Evolutionary conservation across 2,329 filamentous ascomycete genomes (phyloP).

Genomic region (Xenosphaeropsis pyriputrescens): DNA sequence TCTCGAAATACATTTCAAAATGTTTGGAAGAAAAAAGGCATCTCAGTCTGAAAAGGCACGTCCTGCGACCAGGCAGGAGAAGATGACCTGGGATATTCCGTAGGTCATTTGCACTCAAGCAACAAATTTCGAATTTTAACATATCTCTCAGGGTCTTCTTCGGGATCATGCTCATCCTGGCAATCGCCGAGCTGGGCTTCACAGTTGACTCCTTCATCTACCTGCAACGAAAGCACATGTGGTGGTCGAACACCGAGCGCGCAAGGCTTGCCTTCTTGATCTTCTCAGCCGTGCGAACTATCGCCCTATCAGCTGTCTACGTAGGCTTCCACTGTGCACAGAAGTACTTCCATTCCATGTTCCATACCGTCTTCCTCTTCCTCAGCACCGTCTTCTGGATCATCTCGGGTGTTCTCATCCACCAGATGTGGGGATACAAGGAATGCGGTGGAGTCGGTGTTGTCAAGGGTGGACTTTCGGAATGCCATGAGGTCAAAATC

Average conservation of each 20-base stretch:
- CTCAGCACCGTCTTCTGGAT: slow-evolving; percentile 8
- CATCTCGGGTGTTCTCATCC: slow-evolving; percentile 7
- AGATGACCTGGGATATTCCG: slow-evolving; percentile 1
- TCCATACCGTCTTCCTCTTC: slow-evolving; percentile 7
- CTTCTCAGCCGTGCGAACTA: slow-evolving; percentile 6
- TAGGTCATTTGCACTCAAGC: background rate
- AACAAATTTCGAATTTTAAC: background rate
- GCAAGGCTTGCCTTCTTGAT: slow-evolving; percentile 6
- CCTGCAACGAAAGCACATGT: slow-evolving; percentile 8
- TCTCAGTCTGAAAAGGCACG: background rate
- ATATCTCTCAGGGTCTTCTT: slow-evolving; percentile 5
- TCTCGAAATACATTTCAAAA: background rate
- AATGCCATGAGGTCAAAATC: slow-evolving; percentile 9
- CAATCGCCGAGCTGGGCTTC: slow-evolving; percentile 7
- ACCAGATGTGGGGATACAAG: slow-evolving; percentile 7
- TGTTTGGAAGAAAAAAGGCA: slow-evolving; percentile 2
- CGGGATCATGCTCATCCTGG: slow-evolving; percentile 8
- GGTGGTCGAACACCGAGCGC: slow-evolving; percentile 5
- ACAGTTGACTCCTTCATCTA: slow-evolving; percentile 8
- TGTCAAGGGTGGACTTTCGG: slow-evolving; percentile 7
- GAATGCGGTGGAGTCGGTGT: slow-evolving; percentile 4
- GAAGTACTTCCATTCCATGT: slow-evolving; percentile 8
- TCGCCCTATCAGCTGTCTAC: slow-evolving; percentile 7
- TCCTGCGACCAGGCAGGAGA: background rate
- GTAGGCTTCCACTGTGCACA: slow-evolving; percentile 6